Percentiles rank a stretch among this genome's conserved stretches.
These are phyloP conservation scores for Bipolaris oryzae DNA, from an alignment of 2,329 filamentous ascomycete species.

Conservation along the genomic window DNA sequence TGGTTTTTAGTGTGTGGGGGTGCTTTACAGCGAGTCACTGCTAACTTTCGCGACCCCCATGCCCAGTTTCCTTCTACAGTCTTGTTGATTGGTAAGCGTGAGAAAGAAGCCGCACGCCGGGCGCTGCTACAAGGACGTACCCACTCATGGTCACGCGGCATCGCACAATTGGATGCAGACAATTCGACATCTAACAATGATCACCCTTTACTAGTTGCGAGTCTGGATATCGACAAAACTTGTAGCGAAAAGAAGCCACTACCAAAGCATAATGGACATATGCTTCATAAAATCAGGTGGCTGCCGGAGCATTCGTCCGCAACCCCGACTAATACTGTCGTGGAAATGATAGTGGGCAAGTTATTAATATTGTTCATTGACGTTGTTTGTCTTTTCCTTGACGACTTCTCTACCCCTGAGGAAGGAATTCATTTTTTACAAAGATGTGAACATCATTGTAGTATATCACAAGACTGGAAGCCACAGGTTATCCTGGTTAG, in stretches of 20 bases:
- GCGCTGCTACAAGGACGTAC: constrained; percentile 5
- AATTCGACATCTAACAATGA: constrained; percentile 2
- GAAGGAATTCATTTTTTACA: constrained; percentile 10
- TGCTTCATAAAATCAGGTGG: constrained; percentile 12
- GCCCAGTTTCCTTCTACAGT: constrained; percentile 14
- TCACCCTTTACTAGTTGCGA: constrained; percentile 13
- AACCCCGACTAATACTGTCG: background rate
- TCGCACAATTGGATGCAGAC: constrained; percentile 10
- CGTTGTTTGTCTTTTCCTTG: constrained; percentile 22
- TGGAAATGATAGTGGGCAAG: constrained; percentile 14
- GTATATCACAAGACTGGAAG: background rate
- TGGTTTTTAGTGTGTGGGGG: constrained; percentile 15
- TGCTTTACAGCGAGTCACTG: constrained; percentile 2
- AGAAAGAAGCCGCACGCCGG: constrained; percentile 3
- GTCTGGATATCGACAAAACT: constrained; percentile 9
- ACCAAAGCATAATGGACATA: background rate
- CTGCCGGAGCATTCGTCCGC: background rate
- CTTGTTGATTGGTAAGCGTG: constrained; percentile 10
- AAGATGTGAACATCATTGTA: constrained; percentile 6
- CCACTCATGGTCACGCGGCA: constrained; percentile 2
- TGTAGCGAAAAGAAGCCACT: constrained; percentile 5
- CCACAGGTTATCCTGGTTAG: constrained; percentile 16
- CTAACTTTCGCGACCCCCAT: constrained; percentile 6
- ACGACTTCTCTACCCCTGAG: constrained; percentile 16
- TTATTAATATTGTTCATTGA: constrained; percentile 19